phyloP scores from a whole-genome alignment of 768 basidiomycete species.

The Rhodotorula babjevae region DNA sequence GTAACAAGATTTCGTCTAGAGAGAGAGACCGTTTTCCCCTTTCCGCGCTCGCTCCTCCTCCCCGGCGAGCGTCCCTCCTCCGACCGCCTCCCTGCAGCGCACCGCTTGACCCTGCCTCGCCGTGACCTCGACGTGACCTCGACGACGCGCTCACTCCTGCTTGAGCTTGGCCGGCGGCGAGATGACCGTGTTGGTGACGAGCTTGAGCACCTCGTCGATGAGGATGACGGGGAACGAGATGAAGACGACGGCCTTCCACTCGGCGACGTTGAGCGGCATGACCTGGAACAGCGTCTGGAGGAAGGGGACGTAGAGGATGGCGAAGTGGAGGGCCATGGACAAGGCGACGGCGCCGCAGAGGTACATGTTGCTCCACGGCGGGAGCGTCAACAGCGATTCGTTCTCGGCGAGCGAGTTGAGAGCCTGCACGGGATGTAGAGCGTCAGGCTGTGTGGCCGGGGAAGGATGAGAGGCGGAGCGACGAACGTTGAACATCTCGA shows the following conservation, averaged over 20 bases:
- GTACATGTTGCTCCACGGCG: conserved; percentile 91
- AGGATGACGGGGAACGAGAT: conserved; percentile 81
- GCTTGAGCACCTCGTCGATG: conserved; percentile 87
- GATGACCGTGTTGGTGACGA: conserved; percentile 42
- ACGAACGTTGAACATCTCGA: conserved; percentile 80
- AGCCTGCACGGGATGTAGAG: conserved; percentile 8
- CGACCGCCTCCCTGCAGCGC: no score
- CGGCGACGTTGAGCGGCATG: conserved; percentile 83
- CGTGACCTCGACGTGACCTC: no score
- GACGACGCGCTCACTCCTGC: background rate
- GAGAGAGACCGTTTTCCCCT: no score
- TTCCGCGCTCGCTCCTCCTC: no score
- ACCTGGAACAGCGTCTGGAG: conserved; percentile 83
- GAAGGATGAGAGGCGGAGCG: background rate
- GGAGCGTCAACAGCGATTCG: conserved; percentile 80
- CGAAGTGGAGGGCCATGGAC: conserved; percentile 88
- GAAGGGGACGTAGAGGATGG: conserved; percentile 95
- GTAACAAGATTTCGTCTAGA: background rate
- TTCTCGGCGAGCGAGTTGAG: conserved; percentile 91
- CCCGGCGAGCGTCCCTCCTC: no score
- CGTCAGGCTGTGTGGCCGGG: background rate
- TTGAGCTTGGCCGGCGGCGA: conserved; percentile 6
- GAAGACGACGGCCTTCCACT: conserved; percentile 89
- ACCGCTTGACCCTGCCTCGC: no score
- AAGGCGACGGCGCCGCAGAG: conserved; percentile 81